Base-by-base conservation (phyloP, 805 yeast species). In the Starmerella sp. region DNA sequence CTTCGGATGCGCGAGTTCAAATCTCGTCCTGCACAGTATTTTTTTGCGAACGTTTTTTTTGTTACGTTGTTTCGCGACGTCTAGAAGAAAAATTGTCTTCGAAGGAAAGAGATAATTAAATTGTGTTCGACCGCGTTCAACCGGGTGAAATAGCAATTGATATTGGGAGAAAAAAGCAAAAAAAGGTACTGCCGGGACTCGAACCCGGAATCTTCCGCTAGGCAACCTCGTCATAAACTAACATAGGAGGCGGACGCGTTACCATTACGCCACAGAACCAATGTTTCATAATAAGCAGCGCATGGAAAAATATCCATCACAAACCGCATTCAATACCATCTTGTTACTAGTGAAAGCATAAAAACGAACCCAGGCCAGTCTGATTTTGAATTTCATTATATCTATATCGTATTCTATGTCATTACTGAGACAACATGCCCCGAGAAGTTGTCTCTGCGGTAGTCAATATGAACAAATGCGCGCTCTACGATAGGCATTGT, bases 391-490 rank as follows among this genome's bases (percentile, higher is more conserved):
- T 29, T 30, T 17, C 14, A 2, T 9, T 39, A 6, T n/a, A 6
- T 39, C 8, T 17, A 39, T 6, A 7, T 39, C 29, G 6, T 11
- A 31, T 31, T 17, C 47, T 29, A 43, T 5, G 10, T 14, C 13
- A 5, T 14, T 5, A 6, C 2, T 37, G 15, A 57, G 4, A 51
- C 55, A 11, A 70, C 55, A 53, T 70, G 74, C 17, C 74, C 74
- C 6, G 70, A 63, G 54, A 67, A 70, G 57, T 70, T 70, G 17
- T 68, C 73, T 5, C 67, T 58, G 3, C 73, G 65, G 53, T 70
- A 70, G 52, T 86, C 95, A 35, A 85, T 74, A 65, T 86, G 95
- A 15, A 86, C 93, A 73, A 82, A 86, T 1, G 90, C 88, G 52
- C 95, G 72, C 65, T 86, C 91, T 2, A 86, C 89, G 66, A 74